A percentile compares a stretch with the other conserved stretches of the same genome.
Conservation (phyloP, 1,284 basidiomycete species). For the Xerocomus subilludens region DNA sequence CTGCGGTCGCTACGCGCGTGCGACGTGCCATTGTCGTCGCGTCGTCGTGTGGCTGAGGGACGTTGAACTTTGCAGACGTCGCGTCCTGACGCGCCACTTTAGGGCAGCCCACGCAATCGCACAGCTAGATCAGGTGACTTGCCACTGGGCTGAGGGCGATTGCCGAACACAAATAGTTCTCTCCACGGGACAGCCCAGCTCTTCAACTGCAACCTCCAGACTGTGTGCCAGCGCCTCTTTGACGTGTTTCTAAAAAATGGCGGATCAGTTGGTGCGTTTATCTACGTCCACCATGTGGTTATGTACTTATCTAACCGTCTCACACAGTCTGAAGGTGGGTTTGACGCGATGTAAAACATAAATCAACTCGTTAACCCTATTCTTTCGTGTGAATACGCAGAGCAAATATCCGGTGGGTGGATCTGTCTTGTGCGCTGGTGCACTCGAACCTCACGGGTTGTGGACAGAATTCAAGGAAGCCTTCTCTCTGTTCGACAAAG, state of each 20-base stretch:
- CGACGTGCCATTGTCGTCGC: conserved; percentile 45
- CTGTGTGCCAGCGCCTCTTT: neutral
- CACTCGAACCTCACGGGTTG: conserved; percentile 36
- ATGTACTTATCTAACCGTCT: conserved; percentile 30
- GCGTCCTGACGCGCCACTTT: conserved; percentile 31
- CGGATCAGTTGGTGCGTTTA: conserved; percentile 72
- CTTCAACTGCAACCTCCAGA: conserved; percentile 18
- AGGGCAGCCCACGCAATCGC: conserved; percentile 35
- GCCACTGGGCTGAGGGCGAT: conserved; percentile 38
- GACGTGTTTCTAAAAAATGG: conserved; percentile 59
- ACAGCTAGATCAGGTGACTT: no score
- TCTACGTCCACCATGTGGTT: conserved; percentile 32
- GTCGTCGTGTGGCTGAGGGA: neutral
- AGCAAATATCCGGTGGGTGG: conserved; percentile 75
- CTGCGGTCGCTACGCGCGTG: conserved; percentile 36
- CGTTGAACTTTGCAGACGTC: conserved; percentile 28
- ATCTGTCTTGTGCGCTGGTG: conserved; percentile 29
- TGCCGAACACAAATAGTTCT: conserved; percentile 47
- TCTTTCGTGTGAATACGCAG: conserved; percentile 50
- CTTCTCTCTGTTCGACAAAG: conserved; percentile 94
- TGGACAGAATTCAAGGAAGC: conserved; percentile 85
- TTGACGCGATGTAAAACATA: neutral
- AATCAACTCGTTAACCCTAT: neutral
- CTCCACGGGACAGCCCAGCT: neutral
- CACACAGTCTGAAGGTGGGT: conserved; percentile 73